Base-by-base conservation (phyloP, 768 basidiomycete genomes). In the Kwoniella europaea region DNA sequence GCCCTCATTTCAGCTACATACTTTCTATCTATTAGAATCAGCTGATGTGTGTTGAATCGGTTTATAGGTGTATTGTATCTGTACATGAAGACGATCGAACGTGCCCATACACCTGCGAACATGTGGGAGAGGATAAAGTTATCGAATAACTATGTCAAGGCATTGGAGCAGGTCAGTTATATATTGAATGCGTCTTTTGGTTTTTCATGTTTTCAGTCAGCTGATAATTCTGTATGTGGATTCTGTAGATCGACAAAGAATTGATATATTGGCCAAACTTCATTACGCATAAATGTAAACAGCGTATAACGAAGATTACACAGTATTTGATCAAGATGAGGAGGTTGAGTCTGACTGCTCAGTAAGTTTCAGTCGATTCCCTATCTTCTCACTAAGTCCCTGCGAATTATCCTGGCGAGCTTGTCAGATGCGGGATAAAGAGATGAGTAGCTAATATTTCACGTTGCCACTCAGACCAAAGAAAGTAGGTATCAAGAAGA, bases 241-340 rank as follows among this genome's bases (percentile, higher is more conserved):
- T 13, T 20, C 9, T 18, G 15, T 74, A 98, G 95, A 96, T 99
- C 79, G 97, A 98, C 86, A 88, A 87, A 64, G 93, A 98, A 80
- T 88, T 98, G 71, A 88, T 94, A n/a, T 93, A 98, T 82, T 98
- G 97, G 97, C 96, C 97, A 4, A 94, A 94, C 78, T 98, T 96
- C 84, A 90, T 90, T 42, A 91, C 94, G 65, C 97, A 98, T 86
- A 98, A 98, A 86, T 98, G 97, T 88, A 99, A 99, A 87, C 97
- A 99, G 85, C 90, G 97, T 56, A 88, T 98, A 41, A 99, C 97
- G 12, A 99, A 98, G 86, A 98, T 99, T 77, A 98, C 96, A 0
- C 97, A 99, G 83, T 98, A 98, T 81, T 89, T 99, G 74, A 98
- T 98, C 84, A 95, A 97, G 86, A 97, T 98, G 95, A 88, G 96